Base-by-base conservation (phyloP, 495 filamentous ascomycete species). In the Tuber melanosporum region DNA sequence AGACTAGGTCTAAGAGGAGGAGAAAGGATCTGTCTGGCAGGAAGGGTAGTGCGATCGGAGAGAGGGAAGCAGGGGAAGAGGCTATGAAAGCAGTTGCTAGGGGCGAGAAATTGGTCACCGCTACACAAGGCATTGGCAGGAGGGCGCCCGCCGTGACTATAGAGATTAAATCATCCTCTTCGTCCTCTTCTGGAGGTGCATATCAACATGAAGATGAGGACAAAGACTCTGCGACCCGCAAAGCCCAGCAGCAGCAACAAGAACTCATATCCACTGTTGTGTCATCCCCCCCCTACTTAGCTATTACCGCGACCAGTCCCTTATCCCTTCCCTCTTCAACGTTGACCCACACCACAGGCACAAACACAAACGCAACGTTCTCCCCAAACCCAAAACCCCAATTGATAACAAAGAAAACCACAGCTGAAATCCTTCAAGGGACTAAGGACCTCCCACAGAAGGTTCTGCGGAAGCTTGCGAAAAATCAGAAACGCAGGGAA, bases 181-280 rank as follows among this genome's bases (percentile, higher is more conserved):
- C 57, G 15, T 17, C 57, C 9, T 32, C 52, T 42, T 22, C 71
- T 20, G 62, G 73, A 42, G 71, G 45, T n/a, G 44, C 76, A 72
- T 73, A 76, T 17, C 44, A 46, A 36, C 77, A 79, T 57, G 72
- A 70, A 14, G 57, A 66, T 26, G 57, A 66, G 15, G 78, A 80
- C 74, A 80, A 80, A 44, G 78, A 80, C 26, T 80, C 71, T 47
- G 79, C 46, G 19, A 80, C 77, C 26, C 78, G 73, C 42, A 77
- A 78, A 43, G 73, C 73, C 47, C 39, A 79, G 46, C 70, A 66
- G 41, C 19, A 32, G n/a, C 10, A 66, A 4, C 49, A 41, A 62
- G n/a, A 62, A 26, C 52, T 26, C n/a, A 26, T 32, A 32, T 32
- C n/a, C 14, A 32, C 57, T n/a, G 26, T n/a, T 32, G n/a, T 9